Base-by-base conservation (phyloP, 2,329 filamentous ascomycete genomes). In the Pleomassaria siparia region DNA sequence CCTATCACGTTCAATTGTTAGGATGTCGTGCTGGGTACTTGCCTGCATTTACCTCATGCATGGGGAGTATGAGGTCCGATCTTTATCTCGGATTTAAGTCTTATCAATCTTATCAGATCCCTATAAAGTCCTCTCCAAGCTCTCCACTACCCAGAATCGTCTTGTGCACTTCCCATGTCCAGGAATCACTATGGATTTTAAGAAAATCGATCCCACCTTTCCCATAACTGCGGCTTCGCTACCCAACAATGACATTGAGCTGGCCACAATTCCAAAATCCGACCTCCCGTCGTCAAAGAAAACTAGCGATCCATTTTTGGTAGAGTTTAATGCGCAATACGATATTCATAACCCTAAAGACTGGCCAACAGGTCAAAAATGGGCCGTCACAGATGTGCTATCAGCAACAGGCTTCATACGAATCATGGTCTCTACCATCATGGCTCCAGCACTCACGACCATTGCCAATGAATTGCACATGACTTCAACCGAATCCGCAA, bases 261-360 rank as follows among this genome's bases (percentile, higher is more conserved):
- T 40, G 20, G 13, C 37, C 21, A 4, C 10, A 11, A 15, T 40
- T 4, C n/a, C 37, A 25, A 21, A 18, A 24, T 8, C 13, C 21
- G 16, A 10, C 4, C 20, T 15, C n/a, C 4, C 20, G 5, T n/a
- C 24, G 5, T 28, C 25, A 12, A 28, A 28, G 25, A 43, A 35
- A 43, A 18, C 13, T 4, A 21, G 7, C 18, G 41, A 43, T 35
- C 41, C 41, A 9, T 35, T 33, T 35, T 20, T 33, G 9, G 28
- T 43, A 21, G 41, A 25, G 8, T 43, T 43, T 18, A 21, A 43
- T n/a, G 7, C 26, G 16, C 10, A 8, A 6, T 35, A n/a, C 29
- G 70, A 67, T 80, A 79, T 53, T 80, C 78, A 55, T 78, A 67
- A 21, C 77, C 41, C 41, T 13, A 33, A 33, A 15, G 28, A 43